phyloP scores from a whole-genome alignment of 495 filamentous ascomycete species.

The Aspergillus wentii region DNA sequence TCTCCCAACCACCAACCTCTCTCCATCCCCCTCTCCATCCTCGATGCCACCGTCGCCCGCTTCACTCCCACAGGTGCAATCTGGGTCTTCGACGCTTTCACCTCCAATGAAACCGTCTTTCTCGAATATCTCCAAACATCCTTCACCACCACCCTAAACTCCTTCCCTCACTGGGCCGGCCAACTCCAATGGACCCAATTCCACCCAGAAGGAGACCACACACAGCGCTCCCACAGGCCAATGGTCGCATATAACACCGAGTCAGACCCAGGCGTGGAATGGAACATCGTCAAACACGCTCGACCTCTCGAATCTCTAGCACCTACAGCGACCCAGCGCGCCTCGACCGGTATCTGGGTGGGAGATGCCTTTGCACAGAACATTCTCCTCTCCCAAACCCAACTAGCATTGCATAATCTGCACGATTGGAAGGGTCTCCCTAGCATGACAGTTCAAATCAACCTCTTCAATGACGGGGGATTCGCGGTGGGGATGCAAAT shows the following conservation, averaged over 20 bases:
- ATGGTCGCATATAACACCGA: slow-evolving; percentile 14
- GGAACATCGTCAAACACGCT: slow-evolving; percentile 5
- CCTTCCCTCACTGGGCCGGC: slow-evolving; percentile 32
- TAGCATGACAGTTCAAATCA: slow-evolving; percentile 5
- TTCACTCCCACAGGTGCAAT: slow-evolving; percentile 31
- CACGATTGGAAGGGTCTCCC: slow-evolving; percentile 1
- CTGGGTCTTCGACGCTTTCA: slow-evolving; percentile 28
- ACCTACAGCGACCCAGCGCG: neutral
- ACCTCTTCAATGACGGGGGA: slow-evolving; percentile 7
- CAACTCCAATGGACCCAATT: slow-evolving; percentile 18
- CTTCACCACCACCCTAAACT: slow-evolving; percentile 25
- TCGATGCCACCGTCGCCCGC: slow-evolving; percentile 25
- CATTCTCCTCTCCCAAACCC: neutral
- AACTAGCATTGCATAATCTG: slow-evolving; percentile 3
- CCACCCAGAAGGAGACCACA: slow-evolving; percentile 1
- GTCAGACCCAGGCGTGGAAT: slow-evolving; percentile 21
- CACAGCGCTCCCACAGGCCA: slow-evolving; percentile 14
- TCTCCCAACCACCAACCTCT: slow-evolving; percentile 1
- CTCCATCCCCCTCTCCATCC: slow-evolving; percentile 27
- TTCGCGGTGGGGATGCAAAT: slow-evolving; percentile 3
- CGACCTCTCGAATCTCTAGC: neutral
- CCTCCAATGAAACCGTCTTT: slow-evolving; percentile 3
- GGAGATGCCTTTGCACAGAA: neutral
- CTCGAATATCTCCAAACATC: slow-evolving; percentile 24
- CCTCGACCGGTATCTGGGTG: neutral